phyloP scores from a whole-genome alignment of 2,329 filamentous ascomycete species.

The Nannizziopsis barbatae region DNA sequence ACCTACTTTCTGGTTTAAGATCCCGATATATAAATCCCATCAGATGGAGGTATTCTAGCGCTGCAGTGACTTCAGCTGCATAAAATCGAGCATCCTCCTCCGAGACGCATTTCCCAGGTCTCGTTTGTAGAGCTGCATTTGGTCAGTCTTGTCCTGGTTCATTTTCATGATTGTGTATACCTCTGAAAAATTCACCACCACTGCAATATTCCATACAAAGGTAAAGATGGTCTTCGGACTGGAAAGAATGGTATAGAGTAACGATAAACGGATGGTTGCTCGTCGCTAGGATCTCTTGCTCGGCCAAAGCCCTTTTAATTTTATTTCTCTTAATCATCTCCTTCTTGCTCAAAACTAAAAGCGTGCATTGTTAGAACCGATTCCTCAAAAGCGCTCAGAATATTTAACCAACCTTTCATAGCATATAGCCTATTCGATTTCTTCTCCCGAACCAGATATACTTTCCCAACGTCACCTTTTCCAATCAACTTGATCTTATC shows the following conservation, averaged over 20 bases:
- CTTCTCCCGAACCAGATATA: conserved; percentile 95
- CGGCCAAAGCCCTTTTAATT: conserved; percentile 94
- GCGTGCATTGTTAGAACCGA: conserved; percentile 17
- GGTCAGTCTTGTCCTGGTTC: conserved; percentile 8
- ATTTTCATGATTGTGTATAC: conserved; percentile 23
- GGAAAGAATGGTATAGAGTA: conserved; percentile 96
- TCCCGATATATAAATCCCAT: conserved; percentile 99
- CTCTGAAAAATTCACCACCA: conserved; percentile 92
- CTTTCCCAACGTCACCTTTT: conserved; percentile 97
- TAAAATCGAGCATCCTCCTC: conserved; percentile 97
- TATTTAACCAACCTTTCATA: conserved; percentile 68
- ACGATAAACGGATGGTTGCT: conserved; percentile 99
- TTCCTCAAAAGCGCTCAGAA: background rate
- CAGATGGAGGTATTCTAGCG: conserved; percentile 88
- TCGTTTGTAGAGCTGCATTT: conserved; percentile 68
- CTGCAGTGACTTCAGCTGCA: conserved; percentile 91
- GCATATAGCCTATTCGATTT: conserved; percentile 91
- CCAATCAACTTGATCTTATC: conserved; percentile 99
- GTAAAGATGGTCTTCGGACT: conserved; percentile 96
- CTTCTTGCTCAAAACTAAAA: conserved; percentile 88
- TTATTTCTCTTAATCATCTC: conserved; percentile 99
- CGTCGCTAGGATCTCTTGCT: conserved; percentile 95
- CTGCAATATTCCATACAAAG: conserved; percentile 99
- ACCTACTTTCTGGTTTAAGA: conserved; percentile 88
- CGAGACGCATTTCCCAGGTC: conserved; percentile 91